These are phyloP conservation scores for Blastobotrys arbuscula DNA, from an alignment of 1,139 yeast species.

Conservation along the genomic window DNA sequence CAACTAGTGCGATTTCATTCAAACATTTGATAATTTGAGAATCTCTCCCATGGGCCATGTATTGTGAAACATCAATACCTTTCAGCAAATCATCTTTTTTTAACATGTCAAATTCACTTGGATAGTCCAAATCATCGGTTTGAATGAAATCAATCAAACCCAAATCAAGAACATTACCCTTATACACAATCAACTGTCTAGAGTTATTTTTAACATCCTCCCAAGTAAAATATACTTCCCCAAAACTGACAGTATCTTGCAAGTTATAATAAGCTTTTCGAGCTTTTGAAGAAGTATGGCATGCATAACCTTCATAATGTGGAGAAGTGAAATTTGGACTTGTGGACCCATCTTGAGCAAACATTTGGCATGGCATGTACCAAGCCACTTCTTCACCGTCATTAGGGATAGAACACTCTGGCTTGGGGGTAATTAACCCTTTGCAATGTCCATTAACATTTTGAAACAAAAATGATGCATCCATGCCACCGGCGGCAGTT, in stretches of 20 bases:
- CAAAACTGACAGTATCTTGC: slow-evolving; percentile 41
- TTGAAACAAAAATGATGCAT: slow-evolving; percentile 80
- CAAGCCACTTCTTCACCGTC: slow-evolving; percentile 69
- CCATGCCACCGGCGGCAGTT: slow-evolving; percentile 80
- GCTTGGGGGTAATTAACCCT: slow-evolving; percentile 69
- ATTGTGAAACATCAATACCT: slow-evolving; percentile 79
- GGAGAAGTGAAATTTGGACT: slow-evolving; percentile 52
- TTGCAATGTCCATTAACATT: slow-evolving; percentile 90
- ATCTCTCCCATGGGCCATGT: slow-evolving; percentile 63
- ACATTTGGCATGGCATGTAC: slow-evolving; percentile 90
- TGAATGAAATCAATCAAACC: slow-evolving; percentile 70
- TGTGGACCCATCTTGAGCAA: slow-evolving; percentile 65
- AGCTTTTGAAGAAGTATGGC: slow-evolving; percentile 73
- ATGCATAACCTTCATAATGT: slow-evolving; percentile 79
- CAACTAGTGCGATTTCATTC: slow-evolving; percentile 83
- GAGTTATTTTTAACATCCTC: slow-evolving; percentile 67
- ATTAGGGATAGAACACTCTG: slow-evolving; percentile 64
- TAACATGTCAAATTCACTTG: slow-evolving; percentile 60
- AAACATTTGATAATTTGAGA: slow-evolving; percentile 75
- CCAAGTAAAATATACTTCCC: slow-evolving; percentile 89
- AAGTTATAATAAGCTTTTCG: slow-evolving; percentile 62
- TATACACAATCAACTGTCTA: slow-evolving; percentile 76
- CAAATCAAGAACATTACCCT: slow-evolving; percentile 83
- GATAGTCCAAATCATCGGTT: slow-evolving; percentile 62
- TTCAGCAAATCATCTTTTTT: slow-evolving; percentile 48